Percentiles rank a stretch among this genome's conserved stretches.
phyloP scores from a whole-genome alignment of 306 rosid species.

The Astragalus membranaceus region DNA sequence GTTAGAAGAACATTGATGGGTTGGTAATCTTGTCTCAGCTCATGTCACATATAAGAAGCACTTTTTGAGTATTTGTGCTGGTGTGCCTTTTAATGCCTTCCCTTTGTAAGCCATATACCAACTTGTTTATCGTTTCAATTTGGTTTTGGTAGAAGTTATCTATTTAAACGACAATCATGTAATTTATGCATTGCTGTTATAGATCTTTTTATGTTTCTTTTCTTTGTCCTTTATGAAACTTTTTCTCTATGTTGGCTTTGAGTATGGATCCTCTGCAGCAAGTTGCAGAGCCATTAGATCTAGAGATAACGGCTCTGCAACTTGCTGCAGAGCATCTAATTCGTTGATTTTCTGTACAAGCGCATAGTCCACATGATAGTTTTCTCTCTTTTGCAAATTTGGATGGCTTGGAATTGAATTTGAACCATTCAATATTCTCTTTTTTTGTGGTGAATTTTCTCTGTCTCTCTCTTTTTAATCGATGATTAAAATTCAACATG shows the following conservation, averaged over 20 bases:
- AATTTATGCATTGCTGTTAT: conserved; percentile 1
- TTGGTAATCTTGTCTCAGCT: conserved; percentile 42
- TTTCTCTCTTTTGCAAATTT: neutral
- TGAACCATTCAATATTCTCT: no score
- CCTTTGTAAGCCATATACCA: neutral
- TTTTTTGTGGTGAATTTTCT: no score
- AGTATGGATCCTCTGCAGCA: no score
- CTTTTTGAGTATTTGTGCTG: neutral
- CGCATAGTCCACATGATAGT: neutral
- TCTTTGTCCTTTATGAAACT: neutral
- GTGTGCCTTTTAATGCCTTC: conserved; percentile 6
- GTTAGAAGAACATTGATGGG: conserved; percentile 82
- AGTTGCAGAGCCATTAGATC: no score
- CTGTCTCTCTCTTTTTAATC: no score
- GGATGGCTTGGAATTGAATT: no score
- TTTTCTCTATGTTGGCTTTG: conserved; percentile 5
- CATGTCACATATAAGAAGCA: conserved; percentile 7
- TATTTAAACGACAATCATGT: neutral
- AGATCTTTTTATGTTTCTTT: neutral
- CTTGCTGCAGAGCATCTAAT: no score
- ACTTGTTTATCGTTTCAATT: neutral
- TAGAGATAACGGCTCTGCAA: no score
- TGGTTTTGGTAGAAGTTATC: conserved; percentile 1
- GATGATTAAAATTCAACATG: no score
- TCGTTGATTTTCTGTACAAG: neutral